Percentiles rank a stretch among this genome's conserved stretches.
These are phyloP conservation scores for Pleurostoma richardsiae DNA, from an alignment of 2,329 filamentous ascomycete genomes.

Conservation along the genomic window DNA sequence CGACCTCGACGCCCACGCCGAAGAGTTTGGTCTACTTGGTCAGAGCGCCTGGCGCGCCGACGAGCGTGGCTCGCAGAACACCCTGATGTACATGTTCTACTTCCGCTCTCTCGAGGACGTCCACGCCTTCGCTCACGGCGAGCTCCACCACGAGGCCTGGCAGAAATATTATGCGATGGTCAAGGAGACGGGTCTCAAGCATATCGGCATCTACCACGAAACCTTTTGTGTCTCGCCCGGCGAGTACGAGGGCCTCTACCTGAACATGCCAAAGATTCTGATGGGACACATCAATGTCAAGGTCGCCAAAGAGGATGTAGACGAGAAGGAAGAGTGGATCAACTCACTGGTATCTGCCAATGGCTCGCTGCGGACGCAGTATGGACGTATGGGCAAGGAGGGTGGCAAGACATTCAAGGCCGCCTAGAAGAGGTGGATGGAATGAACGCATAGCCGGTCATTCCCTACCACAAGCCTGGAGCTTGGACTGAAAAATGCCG, in stretches of 20 bases:
- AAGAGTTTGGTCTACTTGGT: slow-evolving; percentile 39
- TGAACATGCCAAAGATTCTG: slow-evolving; percentile 32
- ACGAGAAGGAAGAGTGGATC: too few relatives aligned
- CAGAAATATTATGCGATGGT: slow-evolving; percentile 35
- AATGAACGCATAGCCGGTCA: too few relatives aligned
- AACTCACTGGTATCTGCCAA: too few relatives aligned
- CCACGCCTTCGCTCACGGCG: slow-evolving; percentile 45
- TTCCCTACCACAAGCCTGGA: too few relatives aligned
- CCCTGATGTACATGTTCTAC: slow-evolving; percentile 38
- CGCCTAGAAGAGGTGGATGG: too few relatives aligned
- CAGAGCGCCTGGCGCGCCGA: slow-evolving; percentile 3
- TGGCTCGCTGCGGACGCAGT: too few relatives aligned
- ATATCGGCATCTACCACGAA: slow-evolving; percentile 52
- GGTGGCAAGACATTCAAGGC: too few relatives aligned
- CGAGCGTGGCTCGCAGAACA: slow-evolving; percentile 31
- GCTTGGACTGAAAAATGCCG: too few relatives aligned
- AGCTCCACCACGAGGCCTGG: slow-evolving; percentile 42
- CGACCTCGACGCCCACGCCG: slow-evolving; percentile 26
- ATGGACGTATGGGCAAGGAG: too few relatives aligned
- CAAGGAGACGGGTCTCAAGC: slow-evolving; percentile 19
- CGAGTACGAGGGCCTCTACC: slow-evolving; percentile 47
- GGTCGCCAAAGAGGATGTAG: not conserved
- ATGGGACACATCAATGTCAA: slow-evolving; percentile 22
- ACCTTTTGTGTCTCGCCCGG: slow-evolving; percentile 37
- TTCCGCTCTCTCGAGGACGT: slow-evolving; percentile 43